phyloP scores from a whole-genome alignment of 352 stramenopile species.

The Globisporangium mamillatum region DNA sequence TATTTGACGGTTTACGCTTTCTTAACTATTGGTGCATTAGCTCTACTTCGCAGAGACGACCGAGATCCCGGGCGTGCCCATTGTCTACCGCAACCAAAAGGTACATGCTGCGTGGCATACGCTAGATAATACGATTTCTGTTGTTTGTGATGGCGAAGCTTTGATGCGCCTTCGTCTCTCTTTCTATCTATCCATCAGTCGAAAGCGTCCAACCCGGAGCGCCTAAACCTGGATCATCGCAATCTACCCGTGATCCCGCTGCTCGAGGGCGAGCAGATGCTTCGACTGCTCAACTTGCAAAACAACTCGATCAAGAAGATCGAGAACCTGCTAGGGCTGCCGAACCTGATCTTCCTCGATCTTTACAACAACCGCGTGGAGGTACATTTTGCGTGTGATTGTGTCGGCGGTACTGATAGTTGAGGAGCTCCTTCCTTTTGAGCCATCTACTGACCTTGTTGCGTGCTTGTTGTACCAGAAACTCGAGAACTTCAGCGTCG shows the following conservation, averaged over 20 bases:
- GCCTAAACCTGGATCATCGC: slow-evolving; percentile 88
- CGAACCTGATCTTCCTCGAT: slow-evolving; percentile 92
- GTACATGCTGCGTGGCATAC: slow-evolving; percentile 16
- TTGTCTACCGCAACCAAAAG: slow-evolving; percentile 74
- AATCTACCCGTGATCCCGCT: slow-evolving; percentile 77
- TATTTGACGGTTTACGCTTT: no score
- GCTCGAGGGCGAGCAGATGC: slow-evolving; percentile 87
- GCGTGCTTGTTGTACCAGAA: slow-evolving; percentile 26
- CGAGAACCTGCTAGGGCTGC: slow-evolving; percentile 77
- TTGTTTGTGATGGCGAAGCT: background rate
- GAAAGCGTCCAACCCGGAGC: slow-evolving; percentile 70
- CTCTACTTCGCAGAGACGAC: slow-evolving; percentile 75
- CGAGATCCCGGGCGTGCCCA: slow-evolving; percentile 61
- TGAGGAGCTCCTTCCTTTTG: background rate
- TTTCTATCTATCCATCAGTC: slow-evolving; percentile 24
- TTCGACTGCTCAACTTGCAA: slow-evolving; percentile 90
- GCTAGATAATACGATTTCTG: background rate
- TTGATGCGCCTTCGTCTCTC: background rate
- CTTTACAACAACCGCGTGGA: slow-evolving; percentile 92
- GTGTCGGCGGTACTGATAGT: background rate
- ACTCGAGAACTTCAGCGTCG: slow-evolving; percentile 73
- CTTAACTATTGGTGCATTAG: slow-evolving; percentile 18
- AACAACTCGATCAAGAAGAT: slow-evolving; percentile 90
- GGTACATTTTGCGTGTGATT: slow-evolving; percentile 21
- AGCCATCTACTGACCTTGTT: background rate